phyloP scores from a whole-genome alignment of 805 yeast genomes.

The Cyberlindnera veronae region DNA sequence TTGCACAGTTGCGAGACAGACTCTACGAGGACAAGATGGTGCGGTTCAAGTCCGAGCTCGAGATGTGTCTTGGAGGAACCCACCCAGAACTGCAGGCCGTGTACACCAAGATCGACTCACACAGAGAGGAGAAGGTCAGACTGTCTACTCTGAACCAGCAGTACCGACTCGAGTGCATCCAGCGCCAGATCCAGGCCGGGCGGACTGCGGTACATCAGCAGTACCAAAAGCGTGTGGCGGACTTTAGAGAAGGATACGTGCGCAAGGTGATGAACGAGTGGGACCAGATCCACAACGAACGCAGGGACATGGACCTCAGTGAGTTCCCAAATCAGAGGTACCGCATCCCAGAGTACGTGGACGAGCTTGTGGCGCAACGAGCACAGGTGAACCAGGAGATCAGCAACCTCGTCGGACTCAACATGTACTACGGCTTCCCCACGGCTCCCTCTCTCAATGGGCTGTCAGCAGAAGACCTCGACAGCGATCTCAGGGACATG shows the following conservation, averaged over 20 bases:
- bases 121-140: constrained; percentile 65
- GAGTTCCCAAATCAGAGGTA: constrained; percentile 44
- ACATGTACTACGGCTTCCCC: constrained; percentile 72
- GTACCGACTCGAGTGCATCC: constrained; percentile 73
- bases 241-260: constrained; percentile 61
- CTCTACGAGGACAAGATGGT: constrained; percentile 79
- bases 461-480: constrained; percentile 68
- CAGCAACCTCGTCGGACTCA: constrained; percentile 64
- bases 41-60: constrained; percentile 75
- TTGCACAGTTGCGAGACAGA: constrained; percentile 81
- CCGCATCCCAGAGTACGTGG: constrained; percentile 37
- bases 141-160: constrained; percentile 47
- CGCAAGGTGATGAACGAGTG: constrained; percentile 76
- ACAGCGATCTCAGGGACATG: constrained; percentile 68
- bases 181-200: constrained; percentile 74
- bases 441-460: constrained; percentile 68
- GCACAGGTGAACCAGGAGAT: constrained; percentile 65
- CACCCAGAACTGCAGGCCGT: constrained; percentile 86
- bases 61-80: constrained; percentile 81
- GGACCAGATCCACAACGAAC: constrained; percentile 89
- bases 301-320: constrained; percentile 69
- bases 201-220: constrained; percentile 84
- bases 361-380: constrained; percentile 60
- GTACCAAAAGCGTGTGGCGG: constrained; percentile 63
- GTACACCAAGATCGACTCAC: constrained; percentile 64